A percentile compares a stretch with the other conserved stretches of the same genome.
Evolutionary conservation across 2,329 filamentous ascomycete species (phyloP).

Genomic region (Dactylellina sp.): DNA sequence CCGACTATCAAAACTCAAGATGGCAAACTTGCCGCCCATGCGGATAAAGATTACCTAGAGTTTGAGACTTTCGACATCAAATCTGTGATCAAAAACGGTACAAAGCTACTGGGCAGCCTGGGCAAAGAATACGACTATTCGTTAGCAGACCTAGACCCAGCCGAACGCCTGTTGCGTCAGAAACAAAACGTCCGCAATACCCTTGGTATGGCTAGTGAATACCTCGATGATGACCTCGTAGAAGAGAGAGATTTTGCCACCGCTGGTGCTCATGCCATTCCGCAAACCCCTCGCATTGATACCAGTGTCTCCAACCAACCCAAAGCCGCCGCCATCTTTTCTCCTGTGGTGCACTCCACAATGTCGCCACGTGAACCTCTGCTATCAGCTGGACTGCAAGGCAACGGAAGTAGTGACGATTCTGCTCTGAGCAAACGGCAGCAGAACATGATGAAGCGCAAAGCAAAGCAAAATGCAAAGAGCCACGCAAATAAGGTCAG

Average conservation of each 20-base stretch:
- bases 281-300: conserved; percentile 66
- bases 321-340: conserved; percentile 66
- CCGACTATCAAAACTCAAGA: conserved; percentile 43
- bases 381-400: conserved; percentile 64
- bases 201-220: conserved; percentile 85
- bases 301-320: conserved; percentile 65
- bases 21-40: conserved; percentile 20
- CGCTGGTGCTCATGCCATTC: conserved; percentile 62
- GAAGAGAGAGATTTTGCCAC: conserved; percentile 72
- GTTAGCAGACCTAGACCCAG: conserved; percentile 82
- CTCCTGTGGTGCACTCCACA: conserved; percentile 63
- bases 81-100: conserved; percentile 83
- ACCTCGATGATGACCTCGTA: conserved; percentile 84
- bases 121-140: conserved; percentile 86
- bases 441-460: conserved; percentile 92
- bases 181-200: conserved; percentile 87
- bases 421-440: conserved; percentile 87
- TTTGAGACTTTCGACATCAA: conserved; percentile 81
- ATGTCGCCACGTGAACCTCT: conserved; percentile 66
- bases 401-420: conserved; percentile 69
- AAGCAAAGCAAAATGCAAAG: conserved; percentile 89
- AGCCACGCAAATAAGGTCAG: conserved; percentile 89
- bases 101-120: conserved; percentile 82
- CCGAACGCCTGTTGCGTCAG: conserved; percentile 82
- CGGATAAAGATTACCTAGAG: conserved; percentile 74